Evolutionary conservation across 805 yeast genomes (phyloP), one percentile per base, ranked within the genome.

Genomic region (Ogataea pilisensis): DNA sequence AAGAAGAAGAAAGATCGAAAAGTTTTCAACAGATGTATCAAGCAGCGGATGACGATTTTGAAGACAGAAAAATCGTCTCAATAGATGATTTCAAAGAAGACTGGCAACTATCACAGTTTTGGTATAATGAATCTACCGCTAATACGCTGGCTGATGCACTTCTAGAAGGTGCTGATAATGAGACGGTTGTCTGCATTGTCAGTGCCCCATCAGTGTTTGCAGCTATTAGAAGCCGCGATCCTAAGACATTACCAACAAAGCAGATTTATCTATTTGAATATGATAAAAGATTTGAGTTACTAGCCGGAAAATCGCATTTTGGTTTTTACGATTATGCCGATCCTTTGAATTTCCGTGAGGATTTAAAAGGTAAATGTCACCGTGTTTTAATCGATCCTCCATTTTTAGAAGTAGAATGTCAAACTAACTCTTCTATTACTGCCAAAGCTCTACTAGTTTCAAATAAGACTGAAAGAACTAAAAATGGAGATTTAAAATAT

Each of bases 181-280:
- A 75, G 29, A 85, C 95, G 0, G 80, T 78, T 1, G 72, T 89
- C 33, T 85, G 84, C 37, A 73, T 89, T 39, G 86, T 85, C 2
- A 80, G 90, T 65, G 96, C 96, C 2, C 96, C 97, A 16, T 85
- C 96, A 0, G 96, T 87, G 3, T 89, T 82, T 64, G 95, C 95
- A 1, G 93, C 91, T 0, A 75, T 88, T 33, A 73, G 72, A 47
- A 74, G 75, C 43, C 69, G 75, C 38, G 76, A 78, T 4, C 60
- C 61, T 8, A 61, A 60, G 6, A 66, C 69, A 4, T 49, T 84
- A 28, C 90, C 90, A 29, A 85, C 88, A 0, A 53, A 78, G 39
- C 75, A 83, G 37, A 80, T 88, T 16, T 85, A 84, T 56, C 68
- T 89, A 39, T 67, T 89, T 42, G 97, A 90, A 59, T 85, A 57